Conservation (phyloP, 2,329 filamentous ascomycete species). For the Nemania sp. region DNA sequence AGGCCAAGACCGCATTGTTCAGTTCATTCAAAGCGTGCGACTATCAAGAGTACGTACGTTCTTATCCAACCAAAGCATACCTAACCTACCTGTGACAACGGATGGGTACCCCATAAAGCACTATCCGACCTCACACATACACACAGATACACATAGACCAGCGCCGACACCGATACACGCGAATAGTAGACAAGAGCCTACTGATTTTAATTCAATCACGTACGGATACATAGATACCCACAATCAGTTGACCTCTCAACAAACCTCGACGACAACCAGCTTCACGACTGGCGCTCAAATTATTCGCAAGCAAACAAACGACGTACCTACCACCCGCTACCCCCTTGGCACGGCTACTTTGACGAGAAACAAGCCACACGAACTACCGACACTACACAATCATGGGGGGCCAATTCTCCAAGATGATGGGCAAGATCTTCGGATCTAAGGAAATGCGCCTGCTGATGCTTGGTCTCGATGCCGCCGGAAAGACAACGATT, state of each 20-base stretch:
- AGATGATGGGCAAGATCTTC: constrained; percentile 98
- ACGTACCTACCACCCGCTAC: background rate
- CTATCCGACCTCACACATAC: constrained; percentile 2
- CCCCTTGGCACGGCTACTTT: background rate
- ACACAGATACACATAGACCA: background rate
- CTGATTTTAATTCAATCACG: background rate
- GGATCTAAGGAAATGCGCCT: constrained; percentile 99
- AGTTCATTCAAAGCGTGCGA: background rate
- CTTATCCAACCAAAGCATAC: background rate
- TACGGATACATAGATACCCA: background rate
- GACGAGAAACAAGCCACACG: background rate
- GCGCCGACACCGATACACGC: background rate
- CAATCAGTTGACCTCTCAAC: background rate
- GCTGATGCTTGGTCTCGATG: constrained; percentile 97
- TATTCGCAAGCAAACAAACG: background rate
- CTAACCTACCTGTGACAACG: background rate
- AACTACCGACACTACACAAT: constrained; percentile 1
- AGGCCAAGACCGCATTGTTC: background rate
- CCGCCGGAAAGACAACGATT: constrained; percentile 98
- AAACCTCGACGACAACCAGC: background rate
- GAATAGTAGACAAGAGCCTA: constrained; percentile 1
- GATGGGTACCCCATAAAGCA: background rate
- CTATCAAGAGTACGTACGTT: constrained; percentile 1
- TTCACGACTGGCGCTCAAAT: background rate
- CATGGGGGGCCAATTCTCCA: constrained; percentile 95